phyloP scores from a whole-genome alignment of 1,284 basidiomycete genomes.

The Apiotrichum domesticum region DNA sequence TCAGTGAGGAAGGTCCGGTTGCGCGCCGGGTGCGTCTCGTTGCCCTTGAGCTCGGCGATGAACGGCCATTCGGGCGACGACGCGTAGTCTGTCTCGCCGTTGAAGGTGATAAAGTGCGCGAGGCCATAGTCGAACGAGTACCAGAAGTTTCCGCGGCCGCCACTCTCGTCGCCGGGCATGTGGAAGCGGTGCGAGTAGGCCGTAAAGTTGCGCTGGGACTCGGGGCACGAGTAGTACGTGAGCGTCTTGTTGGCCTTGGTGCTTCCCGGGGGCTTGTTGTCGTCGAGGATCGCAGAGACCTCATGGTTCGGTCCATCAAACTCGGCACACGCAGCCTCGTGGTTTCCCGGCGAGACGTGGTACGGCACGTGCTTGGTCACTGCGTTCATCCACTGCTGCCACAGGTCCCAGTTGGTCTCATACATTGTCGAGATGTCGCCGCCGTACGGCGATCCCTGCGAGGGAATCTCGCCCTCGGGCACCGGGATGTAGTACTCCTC shows the following conservation, averaged over 20 bases:
- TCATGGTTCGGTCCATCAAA: conserved; percentile 26
- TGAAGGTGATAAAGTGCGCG: conserved; percentile 24
- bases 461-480: conserved; percentile 24
- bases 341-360: conserved; percentile 21
- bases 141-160: conserved; percentile 28
- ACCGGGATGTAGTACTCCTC: conserved; percentile 22
- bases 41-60: conserved; percentile 22
- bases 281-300: conserved; percentile 19
- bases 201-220: conserved; percentile 24
- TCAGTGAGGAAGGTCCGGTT: conserved; percentile 9
- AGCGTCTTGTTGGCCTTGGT: conserved; percentile 9
- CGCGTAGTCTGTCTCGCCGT: conserved; percentile 24
- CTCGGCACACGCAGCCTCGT: conserved; percentile 22
- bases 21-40: conserved; percentile 17
- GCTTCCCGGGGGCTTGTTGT: conserved; percentile 6
- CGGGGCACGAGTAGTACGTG: conserved; percentile 25
- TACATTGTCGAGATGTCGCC: conserved; percentile 29
- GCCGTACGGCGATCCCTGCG: conserved; percentile 24
- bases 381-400: conserved; percentile 38
- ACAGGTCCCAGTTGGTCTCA: conserved; percentile 39
- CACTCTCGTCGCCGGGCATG: conserved; percentile 27
- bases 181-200: conserved; percentile 30
- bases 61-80: conserved; percentile 24
- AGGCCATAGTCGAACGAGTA: conserved; percentile 28
- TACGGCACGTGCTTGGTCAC: conserved; percentile 36